Base-by-base conservation (phyloP, 2,329 filamentous ascomycete genomes). In the Colletotrichum agaves region DNA sequence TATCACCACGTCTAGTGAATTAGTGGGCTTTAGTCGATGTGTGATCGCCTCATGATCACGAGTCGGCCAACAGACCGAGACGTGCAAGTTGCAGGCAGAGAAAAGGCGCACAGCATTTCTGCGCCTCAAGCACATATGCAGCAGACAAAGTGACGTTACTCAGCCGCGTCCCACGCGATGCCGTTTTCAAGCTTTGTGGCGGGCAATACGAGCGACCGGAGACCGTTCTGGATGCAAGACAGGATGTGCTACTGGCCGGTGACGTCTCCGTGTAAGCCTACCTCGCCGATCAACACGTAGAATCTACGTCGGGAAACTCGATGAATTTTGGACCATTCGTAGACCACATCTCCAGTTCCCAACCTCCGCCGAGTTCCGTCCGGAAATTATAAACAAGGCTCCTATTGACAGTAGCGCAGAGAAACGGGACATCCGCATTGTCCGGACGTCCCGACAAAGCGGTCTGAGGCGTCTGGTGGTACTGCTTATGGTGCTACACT, bases 191-290 rank as follows among this genome's bases (percentile, higher is more conserved):
- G 37, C 46, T 61, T 53, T 33, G 35, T 13, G 58, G 46, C 58
- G 33, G 27, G 21, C 57, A 33, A 43, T 17, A 61, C 35, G 50
- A 53, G 46, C 27, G 35, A 52, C 39, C 44, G 33, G 33, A 60
- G 44, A 3, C 17, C 7, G 33, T 21, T n/a, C 17, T 27, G 19
- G 31, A 27, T 37, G 8, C 13, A 41, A 31, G 46, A 21, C 27
- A 41, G 47, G 33, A 53, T 50, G 37, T 61, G 23, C 37, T 8
- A 43, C 58, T 53, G 33, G 21, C 47, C n/a, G 17, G 58, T 61
- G 46, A 61, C 46, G 58, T 61, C 21, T 53, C 7, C 58, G 47
- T 61, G 58, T 43, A 23, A 61, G 58, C 27, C 44, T 50, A 50
- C 46, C 35, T 21, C 4, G 58, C 27, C 23, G 58, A 61, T 61